Base-by-base conservation (phyloP, 169 alveolate genomes). In the Eimeria falciformis region DNA sequence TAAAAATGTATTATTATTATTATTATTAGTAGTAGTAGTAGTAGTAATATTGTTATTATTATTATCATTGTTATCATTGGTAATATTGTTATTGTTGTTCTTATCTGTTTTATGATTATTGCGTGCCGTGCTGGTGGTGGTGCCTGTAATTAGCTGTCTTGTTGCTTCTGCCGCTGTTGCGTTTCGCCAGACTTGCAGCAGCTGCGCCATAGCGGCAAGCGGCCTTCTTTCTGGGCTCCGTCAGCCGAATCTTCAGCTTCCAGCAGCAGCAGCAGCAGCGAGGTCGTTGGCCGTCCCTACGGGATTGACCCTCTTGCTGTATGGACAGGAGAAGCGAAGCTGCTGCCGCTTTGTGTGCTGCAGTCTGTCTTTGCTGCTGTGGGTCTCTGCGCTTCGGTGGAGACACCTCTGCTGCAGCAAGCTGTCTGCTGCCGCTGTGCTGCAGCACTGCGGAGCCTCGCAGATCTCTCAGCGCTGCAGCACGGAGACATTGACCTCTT, bases 251-350 rank as follows among this genome's bases (percentile, higher is more conserved):
- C 12, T 23, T 33, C 78, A 68, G 78, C 87, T 47, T 25, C 87
- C 58, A 46, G 86, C 86, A 46, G 53, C 68, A 47, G 9, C 71
- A 53, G 17, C 87, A 78, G 53, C 69, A 78, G 33, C 87, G 46
- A 53, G 4, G 69, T 6, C 43, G 71, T 78, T 68, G 87, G 87
- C 45, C 87, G 73, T 47, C 77, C 79, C 7, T 77, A 66, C 5
- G 92, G 92, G 33, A 56, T 86, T 27, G 92, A 86, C 29, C 92
- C 92, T 58, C 77, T 86, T 11, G 81, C 79, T 3, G 82, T 86
- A 6, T 86, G 92, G 92, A 71, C 84, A 18, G 92, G 92, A n/a
- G 92, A 86, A 21, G 92, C 92, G 11, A 86, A 86, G 86, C 73
- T 53, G 7, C 9, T 86, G 17, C 92, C 92, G 7, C 46, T 56